phyloP scores from a whole-genome alignment of 257 asterid species.

The Linderniella brevidens region DNA sequence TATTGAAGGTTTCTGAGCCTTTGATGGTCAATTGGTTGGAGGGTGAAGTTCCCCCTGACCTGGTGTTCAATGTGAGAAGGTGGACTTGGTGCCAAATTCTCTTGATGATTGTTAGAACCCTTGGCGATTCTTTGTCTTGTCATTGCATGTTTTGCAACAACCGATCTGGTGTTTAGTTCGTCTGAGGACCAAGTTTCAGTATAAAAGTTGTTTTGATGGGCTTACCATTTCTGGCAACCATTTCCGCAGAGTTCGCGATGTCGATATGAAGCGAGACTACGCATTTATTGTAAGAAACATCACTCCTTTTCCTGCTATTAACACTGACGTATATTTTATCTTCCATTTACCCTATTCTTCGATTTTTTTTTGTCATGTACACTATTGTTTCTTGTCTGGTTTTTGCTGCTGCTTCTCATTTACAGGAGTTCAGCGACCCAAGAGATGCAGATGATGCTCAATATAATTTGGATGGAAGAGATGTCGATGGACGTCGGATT shows the following conservation, averaged over 20 bases:
- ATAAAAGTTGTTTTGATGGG: constrained; percentile 43
- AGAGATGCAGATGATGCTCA: constrained; percentile 98
- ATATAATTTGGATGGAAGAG: constrained; percentile 68
- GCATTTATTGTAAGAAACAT: constrained; percentile 79
- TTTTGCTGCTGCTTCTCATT: constrained; percentile 11
- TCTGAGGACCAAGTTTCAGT: constrained; percentile 7
- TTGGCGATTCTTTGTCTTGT: constrained; percentile 89
- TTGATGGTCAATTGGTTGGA: constrained; percentile 74
- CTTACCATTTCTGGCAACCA: constrained; percentile 98
- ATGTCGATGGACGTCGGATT: constrained; percentile 88
- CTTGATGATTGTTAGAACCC: constrained; percentile 79
- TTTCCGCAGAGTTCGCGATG: constrained; percentile 99
- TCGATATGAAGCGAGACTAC: constrained; percentile 99
- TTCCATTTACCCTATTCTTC: too few relatives aligned
- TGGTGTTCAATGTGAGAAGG: constrained; percentile 88
- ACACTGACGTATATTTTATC: not conserved
- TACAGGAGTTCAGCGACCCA: constrained; percentile 85
- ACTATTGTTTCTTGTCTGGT: constrained; percentile 14
- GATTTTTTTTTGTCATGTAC: constrained; percentile 1
- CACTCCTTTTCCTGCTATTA: constrained; percentile 8
- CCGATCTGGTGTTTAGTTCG: constrained; percentile 73
- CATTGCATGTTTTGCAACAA: constrained; percentile 90
- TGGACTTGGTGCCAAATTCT: constrained; percentile 69
- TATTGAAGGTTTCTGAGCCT: constrained; percentile 93
- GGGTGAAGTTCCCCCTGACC: constrained; percentile 66